Base-by-base conservation (phyloP, 2,329 filamentous ascomycete genomes). In the Cercospora sp. region DNA sequence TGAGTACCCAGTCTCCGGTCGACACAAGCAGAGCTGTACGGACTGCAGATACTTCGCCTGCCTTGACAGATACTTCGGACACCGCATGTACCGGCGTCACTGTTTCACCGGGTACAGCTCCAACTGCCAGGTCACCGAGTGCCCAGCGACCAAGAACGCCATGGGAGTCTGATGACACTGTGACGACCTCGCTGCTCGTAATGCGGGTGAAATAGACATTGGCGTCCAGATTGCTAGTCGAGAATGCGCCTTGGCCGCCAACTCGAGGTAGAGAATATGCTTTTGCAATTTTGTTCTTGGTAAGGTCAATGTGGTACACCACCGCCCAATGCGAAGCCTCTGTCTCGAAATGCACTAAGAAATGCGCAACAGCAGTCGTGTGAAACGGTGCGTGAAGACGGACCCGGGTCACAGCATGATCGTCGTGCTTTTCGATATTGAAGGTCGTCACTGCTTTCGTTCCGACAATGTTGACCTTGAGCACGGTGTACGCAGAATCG, bases 171-270 rank as follows among this genome's bases (percentile, higher is more conserved):
- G 93, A 96, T 1, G 92, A 92, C 5, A 92, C 85, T 28, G 97
- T 84, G 32, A 86, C 84, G 2, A 93, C 84, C 76, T 97, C 92
- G 8, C 90, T 88, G 37, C 89, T 83, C 0, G 92, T 93, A 69
- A 95, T 85, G 68, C 94, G 89, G 2, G 91, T 94, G 78, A 98
- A 97, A 82, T 93, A 97, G 7, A 97, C 90, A 74, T 95, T 94
- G 21, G 91, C 89, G 68, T 90, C 91, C 49, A 88, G 86, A 2
- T 89, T 91, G 80, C 90, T 95, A 0, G 88, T 90, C 0, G 93
- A 91, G 77, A 97, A 92, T 0, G 90, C 88, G 26, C 93, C 93
- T 49, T 83, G 84, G 0, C 91, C 92, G 26, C 86, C 80, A 21
- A 93, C 79, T 63, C 88, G 87, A 0, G 94, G 91, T 12, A 98